Evolutionary conservation across 192 early-diverging fungal species (phyloP).

Genomic region (Backusella australiensis): DNA sequence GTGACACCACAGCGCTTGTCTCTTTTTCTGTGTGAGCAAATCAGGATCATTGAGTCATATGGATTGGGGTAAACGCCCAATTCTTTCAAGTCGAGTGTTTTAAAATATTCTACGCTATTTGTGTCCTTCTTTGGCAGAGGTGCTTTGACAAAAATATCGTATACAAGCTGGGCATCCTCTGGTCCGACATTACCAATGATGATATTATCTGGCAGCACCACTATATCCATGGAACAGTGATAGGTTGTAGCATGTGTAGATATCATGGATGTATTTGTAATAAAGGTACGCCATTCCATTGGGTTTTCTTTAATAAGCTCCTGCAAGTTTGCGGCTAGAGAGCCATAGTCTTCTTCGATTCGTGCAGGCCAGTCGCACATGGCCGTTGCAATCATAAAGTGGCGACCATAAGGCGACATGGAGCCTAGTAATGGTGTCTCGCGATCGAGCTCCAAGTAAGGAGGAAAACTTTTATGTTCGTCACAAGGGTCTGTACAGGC

Average conservation of each 20-base stretch:
- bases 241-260: constrained; percentile 28
- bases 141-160: constrained; percentile 37
- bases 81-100: constrained; percentile 12
- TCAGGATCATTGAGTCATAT: constrained; percentile 46
- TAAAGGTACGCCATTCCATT: constrained; percentile 34
- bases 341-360: constrained; percentile 50
- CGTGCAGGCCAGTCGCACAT: constrained; percentile 44
- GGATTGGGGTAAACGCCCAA: constrained; percentile 33
- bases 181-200: constrained; percentile 47
- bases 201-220: constrained; percentile 55
- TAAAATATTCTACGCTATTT: neutral
- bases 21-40: constrained; percentile 56
- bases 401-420: constrained; percentile 52
- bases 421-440: constrained; percentile 41
- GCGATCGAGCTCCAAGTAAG: constrained; percentile 51
- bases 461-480: constrained; percentile 46
- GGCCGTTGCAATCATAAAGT: constrained; percentile 56
- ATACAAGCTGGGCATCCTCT: constrained; percentile 41
- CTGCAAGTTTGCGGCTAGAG: constrained; percentile 38
- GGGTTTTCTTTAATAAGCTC: constrained; percentile 7
- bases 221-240: constrained; percentile 32
- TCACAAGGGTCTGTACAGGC: constrained; percentile 46
- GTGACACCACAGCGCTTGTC: constrained; percentile 59
- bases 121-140: constrained; percentile 13
- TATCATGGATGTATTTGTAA: constrained; percentile 46